phyloP scores from a whole-genome alignment of 2,329 filamentous ascomycete genomes.

The Colletotrichum aenigma region DNA sequence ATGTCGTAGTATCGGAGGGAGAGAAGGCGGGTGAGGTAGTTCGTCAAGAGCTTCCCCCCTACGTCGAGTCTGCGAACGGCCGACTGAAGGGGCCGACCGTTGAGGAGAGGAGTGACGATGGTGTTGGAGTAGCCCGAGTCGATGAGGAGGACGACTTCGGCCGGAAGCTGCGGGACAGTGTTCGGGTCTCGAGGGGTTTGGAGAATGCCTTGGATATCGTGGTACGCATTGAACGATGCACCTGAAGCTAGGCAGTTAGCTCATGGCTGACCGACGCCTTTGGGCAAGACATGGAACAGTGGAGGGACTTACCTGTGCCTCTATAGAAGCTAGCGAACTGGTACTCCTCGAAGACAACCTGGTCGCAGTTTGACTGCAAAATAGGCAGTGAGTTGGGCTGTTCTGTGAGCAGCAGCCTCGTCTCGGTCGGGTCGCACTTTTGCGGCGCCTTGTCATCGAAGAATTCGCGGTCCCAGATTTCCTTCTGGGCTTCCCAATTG shows the following conservation, averaged over 20 bases:
- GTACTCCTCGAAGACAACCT: conserved; percentile 97
- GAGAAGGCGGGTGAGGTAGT: conserved; percentile 87
- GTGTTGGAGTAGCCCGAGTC: conserved; percentile 95
- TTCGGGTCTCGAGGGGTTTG: conserved; percentile 58
- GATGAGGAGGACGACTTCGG: conserved; percentile 84
- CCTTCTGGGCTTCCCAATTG: conserved; percentile 95
- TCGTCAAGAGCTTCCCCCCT: conserved; percentile 91
- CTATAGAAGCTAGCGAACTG: conserved; percentile 88
- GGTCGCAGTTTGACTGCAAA: conserved; percentile 88
- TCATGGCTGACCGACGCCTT: not conserved
- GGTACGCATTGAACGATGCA: conserved; percentile 80
- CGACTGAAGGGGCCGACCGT: conserved; percentile 78
- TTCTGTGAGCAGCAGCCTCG: conserved; percentile 85
- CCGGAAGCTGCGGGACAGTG: conserved; percentile 54
- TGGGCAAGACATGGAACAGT: not conserved
- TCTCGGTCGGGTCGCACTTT: conserved; percentile 77
- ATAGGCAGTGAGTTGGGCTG: conserved; percentile 81
- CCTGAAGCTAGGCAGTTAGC: conserved; percentile 47
- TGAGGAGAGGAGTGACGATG: conserved; percentile 84
- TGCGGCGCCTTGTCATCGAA: conserved; percentile 71
- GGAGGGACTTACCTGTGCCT: conserved; percentile 60
- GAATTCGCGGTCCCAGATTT: conserved; percentile 93
- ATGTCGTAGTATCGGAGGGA: conserved; percentile 94
- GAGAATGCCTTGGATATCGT: conserved; percentile 74
- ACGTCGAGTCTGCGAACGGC: conserved; percentile 86